Base-by-base conservation (phyloP, 352 stramenopile genomes). In the Phytopythium cucurbitacearum region DNA sequence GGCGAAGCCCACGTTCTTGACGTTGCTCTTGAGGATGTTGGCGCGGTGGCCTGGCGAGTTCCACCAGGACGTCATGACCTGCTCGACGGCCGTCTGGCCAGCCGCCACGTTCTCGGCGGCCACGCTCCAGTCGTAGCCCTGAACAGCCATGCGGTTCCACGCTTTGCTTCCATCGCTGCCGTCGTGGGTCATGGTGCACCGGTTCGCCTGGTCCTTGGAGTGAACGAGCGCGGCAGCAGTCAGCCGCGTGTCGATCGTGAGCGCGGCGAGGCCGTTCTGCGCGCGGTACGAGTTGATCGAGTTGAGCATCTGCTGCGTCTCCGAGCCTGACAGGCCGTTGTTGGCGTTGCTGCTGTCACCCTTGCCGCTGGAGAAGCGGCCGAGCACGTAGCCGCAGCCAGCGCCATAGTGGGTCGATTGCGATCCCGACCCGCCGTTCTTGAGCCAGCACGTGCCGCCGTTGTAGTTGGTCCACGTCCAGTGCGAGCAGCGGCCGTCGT, bases 41-140 rank as follows among this genome's bases (percentile, higher is more conserved):
- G 65, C 65, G 12, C 63, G 59, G 58, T 85, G 75, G 5, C 70
- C 67, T 0, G 60, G 39, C 11, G 75, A 85, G 48, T 82, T 81
- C 71, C 59, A 72, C 73, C 71, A 85, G 38, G 62, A 56, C 9
- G 47, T 76, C 69, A 84, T 86, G 8, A 84, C 73, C 1, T 54
- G 36, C 7, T 60, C 41, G 5, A 86, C 68, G 0, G 46, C 59
- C 10, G 36, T 62, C 51, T 86, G 75, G 8, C 75, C 75, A 0
- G 72, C 70, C 39, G 72, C 72, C n/a, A 86, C 71, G 50, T 86
- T 86, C 59, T 86, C 75, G 1, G 62, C 68, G 21, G 63, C 55
- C 8, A 62, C 51, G 5, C 33, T 56, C 73, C 73, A 84, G 32
- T 68, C 44, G 57, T 76, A 85, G 11, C 67, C 67, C 7, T 71